These are phyloP conservation scores for Colletotrichum salicis DNA, from an alignment of 2,329 filamentous ascomycete species.

Conservation along the genomic window DNA sequence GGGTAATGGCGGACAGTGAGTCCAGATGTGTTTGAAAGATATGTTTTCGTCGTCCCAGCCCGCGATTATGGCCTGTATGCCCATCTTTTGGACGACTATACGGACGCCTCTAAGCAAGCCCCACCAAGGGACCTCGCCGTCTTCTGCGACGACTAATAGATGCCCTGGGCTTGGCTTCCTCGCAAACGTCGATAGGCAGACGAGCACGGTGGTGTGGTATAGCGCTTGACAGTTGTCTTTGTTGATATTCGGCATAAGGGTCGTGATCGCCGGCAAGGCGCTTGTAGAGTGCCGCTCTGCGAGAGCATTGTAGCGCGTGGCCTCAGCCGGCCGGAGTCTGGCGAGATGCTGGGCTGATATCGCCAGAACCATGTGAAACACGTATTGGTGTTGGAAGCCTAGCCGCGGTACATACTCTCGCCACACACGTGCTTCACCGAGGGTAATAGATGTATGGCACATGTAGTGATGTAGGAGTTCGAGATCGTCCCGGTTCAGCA, in stretches of 20 bases:
- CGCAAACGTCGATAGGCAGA: slow-evolving; percentile 38
- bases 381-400: slow-evolving; percentile 39
- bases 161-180: slow-evolving; percentile 34
- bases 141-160: slow-evolving; percentile 35
- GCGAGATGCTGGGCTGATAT: slow-evolving; percentile 40
- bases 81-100: slow-evolving; percentile 35
- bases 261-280: slow-evolving; percentile 36
- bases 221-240: slow-evolving; percentile 38
- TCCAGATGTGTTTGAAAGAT: slow-evolving; percentile 19
- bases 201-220: slow-evolving; percentile 39
- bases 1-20: slow-evolving; percentile 11
- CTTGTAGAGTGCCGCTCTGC: slow-evolving; percentile 38
- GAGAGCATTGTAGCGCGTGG: slow-evolving; percentile 24
- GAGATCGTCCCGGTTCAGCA: slow-evolving; percentile 38
- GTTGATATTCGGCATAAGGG: slow-evolving; percentile 36
- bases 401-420: slow-evolving; percentile 37
- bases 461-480: slow-evolving; percentile 42
- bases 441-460: slow-evolving; percentile 33
- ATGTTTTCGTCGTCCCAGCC: slow-evolving; percentile 26
- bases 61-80: slow-evolving; percentile 32
- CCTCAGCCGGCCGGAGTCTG: slow-evolving; percentile 12
- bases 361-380: slow-evolving; percentile 41
- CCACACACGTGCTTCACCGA: slow-evolving; percentile 38
- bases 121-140: slow-evolving; percentile 37
- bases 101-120: slow-evolving; percentile 35